These are phyloP conservation scores for Pyrenochaeta sp. DNA, from an alignment of 2,329 filamentous ascomycete species.

Conservation along the genomic window DNA sequence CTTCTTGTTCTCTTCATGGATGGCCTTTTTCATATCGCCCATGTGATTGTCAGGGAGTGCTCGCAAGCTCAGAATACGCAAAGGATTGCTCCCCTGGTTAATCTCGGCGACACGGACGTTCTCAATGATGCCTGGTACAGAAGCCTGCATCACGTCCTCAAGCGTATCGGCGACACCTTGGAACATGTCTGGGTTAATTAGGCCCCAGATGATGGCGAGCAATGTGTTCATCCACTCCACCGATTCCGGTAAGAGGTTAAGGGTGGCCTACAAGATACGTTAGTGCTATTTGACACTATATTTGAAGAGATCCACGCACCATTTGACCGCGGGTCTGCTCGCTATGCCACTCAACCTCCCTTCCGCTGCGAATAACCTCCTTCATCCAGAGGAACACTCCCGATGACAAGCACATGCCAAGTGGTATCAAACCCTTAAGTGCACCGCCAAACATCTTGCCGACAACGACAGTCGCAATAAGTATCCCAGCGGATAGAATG, in stretches of 20 bases:
- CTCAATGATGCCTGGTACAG: conserved; percentile 88
- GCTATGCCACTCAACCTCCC: conserved; percentile 86
- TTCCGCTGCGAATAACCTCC: conserved; percentile 81
- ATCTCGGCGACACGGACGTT: conserved; percentile 96
- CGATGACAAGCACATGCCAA: conserved; percentile 75
- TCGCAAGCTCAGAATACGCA: conserved; percentile 86
- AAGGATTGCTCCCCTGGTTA: conserved; percentile 88
- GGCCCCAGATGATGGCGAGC: conserved; percentile 82
- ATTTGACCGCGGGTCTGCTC: conserved; percentile 86
- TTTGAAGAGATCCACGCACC: conserved; percentile 49
- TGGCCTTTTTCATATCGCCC: conserved; percentile 80
- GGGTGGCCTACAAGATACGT: conserved; percentile 67
- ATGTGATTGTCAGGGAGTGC: conserved; percentile 85
- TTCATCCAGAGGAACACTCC: conserved; percentile 91
- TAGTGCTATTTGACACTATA: not conserved
- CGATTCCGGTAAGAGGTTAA: conserved; percentile 90
- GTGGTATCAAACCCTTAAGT: conserved; percentile 77
- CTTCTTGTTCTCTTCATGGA: conserved; percentile 80
- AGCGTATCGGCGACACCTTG: conserved; percentile 88
- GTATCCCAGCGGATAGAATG: conserved; percentile 73
- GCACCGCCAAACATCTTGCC: conserved; percentile 82
- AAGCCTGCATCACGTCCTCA: conserved; percentile 96
- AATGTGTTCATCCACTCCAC: conserved; percentile 95
- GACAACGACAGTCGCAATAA: conserved; percentile 76
- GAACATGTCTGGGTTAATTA: conserved; percentile 97